Base-by-base conservation (phyloP, 2,329 filamentous ascomycete species). In the Nothophaeocryptopus gaeumannii region DNA sequence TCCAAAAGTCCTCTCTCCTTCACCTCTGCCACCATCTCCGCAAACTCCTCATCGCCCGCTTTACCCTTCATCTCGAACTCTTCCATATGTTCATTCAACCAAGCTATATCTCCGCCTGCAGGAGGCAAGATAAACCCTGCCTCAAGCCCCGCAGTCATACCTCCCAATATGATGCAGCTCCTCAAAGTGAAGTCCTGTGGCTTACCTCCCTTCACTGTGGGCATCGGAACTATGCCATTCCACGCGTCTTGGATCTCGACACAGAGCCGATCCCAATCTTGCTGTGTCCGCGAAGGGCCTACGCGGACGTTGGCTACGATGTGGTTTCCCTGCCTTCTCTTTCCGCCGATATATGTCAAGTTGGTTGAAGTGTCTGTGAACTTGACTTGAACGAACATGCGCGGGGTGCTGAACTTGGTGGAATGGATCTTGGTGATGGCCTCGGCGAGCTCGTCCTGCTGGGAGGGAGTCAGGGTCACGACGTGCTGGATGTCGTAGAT, bases 401-500 rank as follows among this genome's bases (percentile, higher is more conserved):
- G 65, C 0, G 72, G 72, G 0, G 72, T 69, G 37, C 63, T 65
- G 67, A 76, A 76, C 45, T 67, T 65, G 5, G 53, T 66, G 50
- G 67, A 63, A 61, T 76, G 73, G 32, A 75, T 68, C 8, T 56
- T 54, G 9, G 74, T 75, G 29, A 76, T 69, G 8, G 62, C 63
- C 11, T 55, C 49, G 7, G 74, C 73, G 29, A 76, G 62, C 5
- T 67, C 58, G 16, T 70, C 61, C 40, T 68, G 61, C 63, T 76
- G 72, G 8, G 54, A 37, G 5, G 51, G 12, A 34, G 60, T 64
- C 10, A 71, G 60, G 13, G 61, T 54, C 46, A 54, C 61, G 36
- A 62, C 61, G 63, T 75, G 71, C 47, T 71, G 63, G 58, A 76
- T 59, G 54, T 70, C 64, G 65, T 75, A 76, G 58, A 72, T 61